Base-by-base conservation (phyloP, 2,329 filamentous ascomycete species). In the Talaromyces sp. region DNA sequence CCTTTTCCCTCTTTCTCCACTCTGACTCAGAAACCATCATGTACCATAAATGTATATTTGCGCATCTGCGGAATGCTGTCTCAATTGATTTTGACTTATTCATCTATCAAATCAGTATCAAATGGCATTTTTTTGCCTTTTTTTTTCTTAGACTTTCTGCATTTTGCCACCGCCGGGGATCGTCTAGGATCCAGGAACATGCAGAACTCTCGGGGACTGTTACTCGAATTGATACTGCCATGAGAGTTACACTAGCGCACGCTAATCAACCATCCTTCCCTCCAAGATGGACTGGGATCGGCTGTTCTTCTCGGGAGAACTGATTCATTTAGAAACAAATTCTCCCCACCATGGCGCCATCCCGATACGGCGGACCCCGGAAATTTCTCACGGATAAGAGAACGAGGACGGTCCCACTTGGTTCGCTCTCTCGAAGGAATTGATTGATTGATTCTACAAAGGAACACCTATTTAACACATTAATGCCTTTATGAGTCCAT, bases 1-100 rank as follows among this genome's bases (percentile, higher is more conserved):
- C 47, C 29, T 55, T 16, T 22, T 50, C 30, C 52, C 9, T 51
- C 50, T 60, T 48, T 65, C 63, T 64, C 61, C 63, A 60, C 62
- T 65, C 63, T 61, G 49, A 51, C 41, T 48, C 41, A 43, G 53
- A 56, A 58, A 60, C 45, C 49, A 48, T 46, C 32, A 56, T 64
- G 62, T 65, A 65, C 56, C 54, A 65, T 63, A 65, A 47, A 48
- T 64, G 55, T 58, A 61, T 58, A 60, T 44, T 61, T 61, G 56
- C 55, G 62, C 48, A 60, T 60, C 40, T 55, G 39, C 16, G 41
- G 47, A 54, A 61, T 58, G 36, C 52, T 20, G 17, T 35, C n/a
- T 39, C 16, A 37, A 24, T 47, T n/a, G 11, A 39, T 40, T 16
- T 29, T 33, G 17, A 20, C 32, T 36, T 4, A 13, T 4, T 32